phyloP scores from a whole-genome alignment of 192 early-diverging fungal genomes.

The Anaeromyces robustus region DNA sequence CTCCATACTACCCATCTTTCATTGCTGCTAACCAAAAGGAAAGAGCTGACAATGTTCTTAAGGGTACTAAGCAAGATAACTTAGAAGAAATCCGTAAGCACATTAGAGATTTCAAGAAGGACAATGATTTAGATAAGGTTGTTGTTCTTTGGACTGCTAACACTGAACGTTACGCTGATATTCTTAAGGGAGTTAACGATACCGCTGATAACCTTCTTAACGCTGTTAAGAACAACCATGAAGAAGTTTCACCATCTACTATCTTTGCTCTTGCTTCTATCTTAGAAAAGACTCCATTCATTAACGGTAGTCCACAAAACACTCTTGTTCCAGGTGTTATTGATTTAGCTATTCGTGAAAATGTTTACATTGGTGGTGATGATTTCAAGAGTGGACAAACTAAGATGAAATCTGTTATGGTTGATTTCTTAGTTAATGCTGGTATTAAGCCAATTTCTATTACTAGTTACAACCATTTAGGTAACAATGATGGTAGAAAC shows the following conservation, averaged over 20 bases:
- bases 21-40: constrained; percentile 98
- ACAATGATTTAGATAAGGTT: constrained; percentile 77
- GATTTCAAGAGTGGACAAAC: constrained; percentile 99
- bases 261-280: constrained; percentile 93
- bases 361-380: constrained; percentile 90
- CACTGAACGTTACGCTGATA: constrained; percentile 81
- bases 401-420: constrained; percentile 97
- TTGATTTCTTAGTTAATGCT: constrained; percentile 96
- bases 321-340: constrained; percentile 95
- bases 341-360: constrained; percentile 72
- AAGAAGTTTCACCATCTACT: constrained; percentile 87
- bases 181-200: constrained; percentile 88
- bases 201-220: constrained; percentile 82
- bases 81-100: constrained; percentile 84
- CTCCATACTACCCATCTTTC: constrained; percentile 97
- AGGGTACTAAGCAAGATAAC: constrained; percentile 74
- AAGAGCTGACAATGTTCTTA: constrained; percentile 83
- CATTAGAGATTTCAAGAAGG: constrained; percentile 84
- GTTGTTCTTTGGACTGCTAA: constrained; percentile 98
- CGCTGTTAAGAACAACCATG: constrained; percentile 67
- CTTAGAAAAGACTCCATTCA: constrained; percentile 86
- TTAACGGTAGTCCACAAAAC: constrained; percentile 99
- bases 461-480: constrained; percentile 44
- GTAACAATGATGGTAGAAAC: constrained; percentile 99
- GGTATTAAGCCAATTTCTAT: constrained; percentile 97